Evolutionary conservation across 2,329 filamentous ascomycete genomes (phyloP), one percentile per base, ranked within the genome.

Genomic region (Tolypocladium paradoxum): DNA sequence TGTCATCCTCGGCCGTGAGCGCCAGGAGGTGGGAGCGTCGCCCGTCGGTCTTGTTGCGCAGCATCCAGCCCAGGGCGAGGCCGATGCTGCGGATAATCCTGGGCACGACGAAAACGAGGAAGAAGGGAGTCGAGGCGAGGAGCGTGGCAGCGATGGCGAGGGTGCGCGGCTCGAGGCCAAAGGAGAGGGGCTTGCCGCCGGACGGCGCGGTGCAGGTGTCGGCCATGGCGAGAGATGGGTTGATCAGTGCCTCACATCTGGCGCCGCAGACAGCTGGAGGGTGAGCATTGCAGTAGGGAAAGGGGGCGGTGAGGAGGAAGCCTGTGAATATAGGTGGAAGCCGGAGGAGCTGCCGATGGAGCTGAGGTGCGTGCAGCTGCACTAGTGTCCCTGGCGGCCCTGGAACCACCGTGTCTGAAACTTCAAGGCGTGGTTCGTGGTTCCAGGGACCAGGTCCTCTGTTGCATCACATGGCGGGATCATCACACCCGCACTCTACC

Each of bases 31-130:
- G 73, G 53, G 76, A 72, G 48, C 78, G 77, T 50, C 84, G 78
- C 53, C 81, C 82, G 20, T 81, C 78, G 0, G 84, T 85, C 65
- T 82, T 83, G 63, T 76, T 82, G 52, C 73, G 74, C 53, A 89
- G 70, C 58, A 80, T 78, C 73, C 76, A 85, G 57, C 85, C 85
- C 24, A 83, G 60, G 4, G 68, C 59, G 7, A 65, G 62, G 20
- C 78, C 78, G 33, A 79, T 31, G 12, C 58, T 29, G 2, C 48
- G 55, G 12, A 62, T 48, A 20, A 65, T n/a, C 4, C 57, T n/a
- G 8, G 67, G 66, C 12, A 60, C 27, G n/a, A 60, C 49, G 27
- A 65, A 57, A n/a, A 65, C 29, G 33, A 58, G 12, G 12, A 64
- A n/a, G 16, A 64, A 45, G 18, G 62, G 59, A 11, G 53, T 36